Evolutionary conservation across 805 yeast genomes (phyloP).

Genomic region (Wickerhamiella hasegawae): DNA sequence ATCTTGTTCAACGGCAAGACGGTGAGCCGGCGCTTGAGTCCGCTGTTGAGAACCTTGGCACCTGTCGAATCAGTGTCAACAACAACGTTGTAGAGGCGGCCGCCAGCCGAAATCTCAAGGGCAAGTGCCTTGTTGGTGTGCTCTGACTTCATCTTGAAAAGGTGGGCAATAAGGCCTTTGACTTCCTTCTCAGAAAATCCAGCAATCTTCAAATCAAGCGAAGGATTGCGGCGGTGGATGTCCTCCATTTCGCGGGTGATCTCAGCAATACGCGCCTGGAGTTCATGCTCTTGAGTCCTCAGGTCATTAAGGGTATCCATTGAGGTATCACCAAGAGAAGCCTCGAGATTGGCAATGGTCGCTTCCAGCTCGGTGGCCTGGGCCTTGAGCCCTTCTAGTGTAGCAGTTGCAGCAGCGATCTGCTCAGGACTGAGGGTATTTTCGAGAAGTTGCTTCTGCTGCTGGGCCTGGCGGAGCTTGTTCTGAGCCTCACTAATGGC

Average conservation of each 20-base stretch:
- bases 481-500: constrained; percentile 4
- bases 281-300: constrained; percentile 2
- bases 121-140: constrained; percentile 58
- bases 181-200: constrained; percentile 47
- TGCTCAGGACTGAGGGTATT: neutral
- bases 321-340: neutral
- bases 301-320: neutral
- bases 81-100: constrained; percentile 71
- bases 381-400: neutral
- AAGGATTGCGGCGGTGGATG: constrained; percentile 2
- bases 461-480: constrained; percentile 1
- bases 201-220: constrained; percentile 16
- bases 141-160: constrained; percentile 46
- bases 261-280: constrained; percentile 1
- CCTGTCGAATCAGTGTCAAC: constrained; percentile 81
- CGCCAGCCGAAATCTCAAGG: constrained; percentile 88
- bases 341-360: neutral
- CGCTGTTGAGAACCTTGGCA: constrained; percentile 62
- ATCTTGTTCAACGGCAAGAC: constrained; percentile 86
- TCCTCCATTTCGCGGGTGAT: constrained; percentile 3
- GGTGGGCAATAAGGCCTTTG: constrained; percentile 79
- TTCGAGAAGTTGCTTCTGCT: neutral
- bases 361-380: constrained; percentile 1
- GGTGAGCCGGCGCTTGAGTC: constrained; percentile 71
- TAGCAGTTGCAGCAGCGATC: neutral